A percentile compares a stretch with the other conserved stretches of the same genome.
phyloP scores from a whole-genome alignment of 2,329 filamentous ascomycete genomes.

The Fusarium veterinarium region DNA sequence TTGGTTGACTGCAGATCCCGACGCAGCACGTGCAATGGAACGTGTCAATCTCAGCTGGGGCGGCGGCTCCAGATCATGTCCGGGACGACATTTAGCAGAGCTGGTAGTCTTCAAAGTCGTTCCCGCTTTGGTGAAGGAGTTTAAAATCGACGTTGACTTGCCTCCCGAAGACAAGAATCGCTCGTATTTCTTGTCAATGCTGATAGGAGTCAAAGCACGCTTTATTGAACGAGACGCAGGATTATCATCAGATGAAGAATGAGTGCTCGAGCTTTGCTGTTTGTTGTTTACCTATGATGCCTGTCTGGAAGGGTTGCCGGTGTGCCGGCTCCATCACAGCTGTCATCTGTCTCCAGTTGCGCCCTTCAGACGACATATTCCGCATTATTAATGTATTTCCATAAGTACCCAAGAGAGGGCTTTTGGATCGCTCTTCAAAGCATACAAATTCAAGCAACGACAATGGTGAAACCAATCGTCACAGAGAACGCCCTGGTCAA shows the following conservation, averaged over 20 bases:
- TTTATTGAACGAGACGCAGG: conserved; percentile 46
- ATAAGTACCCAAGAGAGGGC: not conserved
- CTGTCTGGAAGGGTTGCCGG: not conserved
- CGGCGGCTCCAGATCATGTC: conserved; percentile 62
- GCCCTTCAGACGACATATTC: conserved; percentile 35
- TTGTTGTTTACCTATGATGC: not conserved
- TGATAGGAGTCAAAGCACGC: conserved; percentile 58
- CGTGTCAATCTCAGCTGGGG: conserved; percentile 63
- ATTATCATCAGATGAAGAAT: accelerated
- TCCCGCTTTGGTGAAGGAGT: conserved; percentile 55
- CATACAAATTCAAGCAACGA: not conserved
- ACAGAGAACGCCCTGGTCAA: conserved; percentile 45
- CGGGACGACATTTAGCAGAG: conserved; percentile 63
- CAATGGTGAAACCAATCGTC: conserved; percentile 37
- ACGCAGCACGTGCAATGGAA: conserved; percentile 55
- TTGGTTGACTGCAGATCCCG: conserved; percentile 55
- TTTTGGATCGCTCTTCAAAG: accelerated
- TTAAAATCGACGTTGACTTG: conserved; percentile 56
- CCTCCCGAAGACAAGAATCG: conserved; percentile 54
- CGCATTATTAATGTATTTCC: conserved; percentile 24
- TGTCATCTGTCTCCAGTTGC: not conserved
- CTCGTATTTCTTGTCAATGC: conserved; percentile 65
- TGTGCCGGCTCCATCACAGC: not conserved
- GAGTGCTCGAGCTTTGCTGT: accelerated
- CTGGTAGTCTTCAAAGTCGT: conserved; percentile 60